phyloP scores from a whole-genome alignment of 352 stramenopile genomes.

The Elongisporangium undulatum region DNA sequence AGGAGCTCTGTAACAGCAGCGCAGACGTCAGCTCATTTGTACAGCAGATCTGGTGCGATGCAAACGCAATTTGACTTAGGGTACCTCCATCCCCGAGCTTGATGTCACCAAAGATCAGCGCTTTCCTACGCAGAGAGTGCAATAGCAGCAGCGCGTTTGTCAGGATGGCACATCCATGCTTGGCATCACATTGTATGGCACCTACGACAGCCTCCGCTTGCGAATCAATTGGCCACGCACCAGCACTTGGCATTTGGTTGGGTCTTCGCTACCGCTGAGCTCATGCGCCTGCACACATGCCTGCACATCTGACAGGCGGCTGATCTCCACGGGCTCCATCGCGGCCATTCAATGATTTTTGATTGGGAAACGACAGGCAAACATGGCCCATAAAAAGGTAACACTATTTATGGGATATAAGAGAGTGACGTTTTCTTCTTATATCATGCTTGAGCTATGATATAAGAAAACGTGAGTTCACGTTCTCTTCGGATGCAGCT shows the following conservation, averaged over 20 bases:
- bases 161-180: constrained; percentile 2
- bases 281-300: no score
- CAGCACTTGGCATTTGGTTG: constrained; percentile 9
- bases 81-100: constrained; percentile 56
- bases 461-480: no score
- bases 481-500: no score
- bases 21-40: not conserved
- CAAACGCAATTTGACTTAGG: not conserved
- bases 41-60: not conserved
- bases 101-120: constrained; percentile 79
- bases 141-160: constrained; percentile 1
- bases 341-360: no score
- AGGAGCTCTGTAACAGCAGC: constrained; percentile 39
- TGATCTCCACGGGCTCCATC: no score
- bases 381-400: no score
- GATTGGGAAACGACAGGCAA: no score
- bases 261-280: not conserved
- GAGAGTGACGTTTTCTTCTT: no score
- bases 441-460: no score
- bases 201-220: constrained; percentile 83
- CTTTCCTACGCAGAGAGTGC: constrained; percentile 43
- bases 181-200: constrained; percentile 1
- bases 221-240: constrained; percentile 69
- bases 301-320: no score
- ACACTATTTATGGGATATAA: no score